Evolutionary conservation across 2,329 filamentous ascomycete genomes (phyloP).

Genomic region (Colletotrichum neosansevieriae): DNA sequence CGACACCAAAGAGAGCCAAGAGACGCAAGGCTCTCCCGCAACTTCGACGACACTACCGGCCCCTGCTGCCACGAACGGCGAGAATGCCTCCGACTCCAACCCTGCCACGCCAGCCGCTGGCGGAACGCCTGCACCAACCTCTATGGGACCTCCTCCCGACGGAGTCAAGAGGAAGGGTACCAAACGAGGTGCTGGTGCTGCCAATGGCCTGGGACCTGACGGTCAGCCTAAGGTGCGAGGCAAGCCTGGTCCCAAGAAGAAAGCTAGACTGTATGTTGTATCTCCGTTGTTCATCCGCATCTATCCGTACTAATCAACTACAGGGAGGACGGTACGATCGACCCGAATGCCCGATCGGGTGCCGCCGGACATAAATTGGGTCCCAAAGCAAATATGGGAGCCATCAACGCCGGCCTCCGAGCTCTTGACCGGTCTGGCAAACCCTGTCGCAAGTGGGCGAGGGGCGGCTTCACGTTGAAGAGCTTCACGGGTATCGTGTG

Average conservation of each 20-base stretch:
- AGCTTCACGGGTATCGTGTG: slow-evolving; percentile 91
- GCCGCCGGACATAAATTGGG: slow-evolving; percentile 83
- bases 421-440: slow-evolving; percentile 93
- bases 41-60: slow-evolving; percentile 55
- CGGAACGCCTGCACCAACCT: slow-evolving; percentile 66
- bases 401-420: slow-evolving; percentile 95
- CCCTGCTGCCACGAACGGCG: slow-evolving; percentile 60
- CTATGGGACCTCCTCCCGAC: slow-evolving; percentile 71
- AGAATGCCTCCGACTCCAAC: slow-evolving; percentile 70
- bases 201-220: slow-evolving; percentile 72
- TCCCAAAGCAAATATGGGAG: slow-evolving; percentile 95
- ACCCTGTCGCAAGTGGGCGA: slow-evolving; percentile 92
- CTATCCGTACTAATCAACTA: slow-evolving; percentile 16
- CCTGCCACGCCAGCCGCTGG: slow-evolving; percentile 69
- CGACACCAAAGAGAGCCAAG: slow-evolving; percentile 49
- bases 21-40: slow-evolving; percentile 59
- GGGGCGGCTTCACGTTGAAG: slow-evolving; percentile 85
- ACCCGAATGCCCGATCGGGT: slow-evolving; percentile 62
- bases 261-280: slow-evolving; percentile 85
- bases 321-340: slow-evolving; percentile 74
- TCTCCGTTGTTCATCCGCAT: neutral
- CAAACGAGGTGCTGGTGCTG: slow-evolving; percentile 75
- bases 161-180: slow-evolving; percentile 81
- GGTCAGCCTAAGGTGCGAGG: slow-evolving; percentile 77
- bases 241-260: slow-evolving; percentile 97